Evolutionary conservation across 2,329 filamentous ascomycete species (phyloP), one percentile per base, ranked within the genome.

Genomic region (Laburnicola sp.): DNA sequence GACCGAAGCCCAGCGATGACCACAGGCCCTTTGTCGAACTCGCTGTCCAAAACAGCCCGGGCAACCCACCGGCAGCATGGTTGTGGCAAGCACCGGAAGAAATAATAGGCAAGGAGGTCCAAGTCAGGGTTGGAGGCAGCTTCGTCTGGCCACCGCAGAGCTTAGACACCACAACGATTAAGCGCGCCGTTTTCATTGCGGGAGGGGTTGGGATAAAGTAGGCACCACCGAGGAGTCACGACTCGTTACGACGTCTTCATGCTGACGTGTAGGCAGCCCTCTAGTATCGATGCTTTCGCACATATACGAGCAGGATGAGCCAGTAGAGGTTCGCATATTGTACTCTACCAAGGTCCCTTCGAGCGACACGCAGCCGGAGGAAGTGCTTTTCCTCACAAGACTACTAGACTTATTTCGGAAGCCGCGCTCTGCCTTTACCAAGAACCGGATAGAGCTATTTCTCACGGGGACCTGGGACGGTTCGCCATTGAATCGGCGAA

Each of bases 191-290:
- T 3, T 86, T 96, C 55, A 78, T 95, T 10, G 90, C 89, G 0
- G 90, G 89, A 1, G 91, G 90, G 1, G 86, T 95, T 22, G 90
- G 91, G 0, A 86, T 95, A 50, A 95, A 95, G 82, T 84, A 71
- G 57, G 79, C 66, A 21, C 6, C 16, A 1, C 28, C 8, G 11
- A 25, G 8, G 9, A 11, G 4, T 21, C 11, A 11, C 21, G 37
- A 10, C 7, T 26, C 23, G 31, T 11, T 16, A 35, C 9, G 23
- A 21, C 45, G 40, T 27, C 11, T 10, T 34, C 30, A 34, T 34
- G 45, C 60, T 63, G 44, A 66, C 51, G 23, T 21, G 4, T 11
- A n/a, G 26, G 48, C 55, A 84, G 82, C 62, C 89, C 89, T 0
- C 74, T 93, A 4, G 82, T 91, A 49, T 89, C 88, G 48, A 93